Conservation (phyloP, 805 yeast species). For the Candida succiphila region DNA sequence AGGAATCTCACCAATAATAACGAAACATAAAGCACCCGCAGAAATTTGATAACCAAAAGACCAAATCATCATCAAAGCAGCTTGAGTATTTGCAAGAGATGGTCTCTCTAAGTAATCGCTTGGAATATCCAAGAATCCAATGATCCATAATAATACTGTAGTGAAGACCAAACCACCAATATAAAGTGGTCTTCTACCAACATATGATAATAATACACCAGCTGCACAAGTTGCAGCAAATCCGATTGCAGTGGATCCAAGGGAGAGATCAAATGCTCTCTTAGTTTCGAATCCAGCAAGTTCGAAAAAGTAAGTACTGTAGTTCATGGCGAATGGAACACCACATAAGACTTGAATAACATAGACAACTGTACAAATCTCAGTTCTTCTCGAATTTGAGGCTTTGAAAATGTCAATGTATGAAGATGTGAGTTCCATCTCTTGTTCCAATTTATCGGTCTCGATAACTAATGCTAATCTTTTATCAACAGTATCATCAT, state of each 20-base stretch:
- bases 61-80: slow-evolving; percentile 7
- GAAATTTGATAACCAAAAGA: slow-evolving; percentile 22
- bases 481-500: slow-evolving; percentile 3
- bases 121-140: slow-evolving; percentile 6
- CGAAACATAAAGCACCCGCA: slow-evolving; percentile 30
- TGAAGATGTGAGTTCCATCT: slow-evolving; percentile 5
- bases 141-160: slow-evolving; percentile 3
- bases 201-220: slow-evolving; percentile 27
- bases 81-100: slow-evolving; percentile 5
- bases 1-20: slow-evolving; percentile 30
- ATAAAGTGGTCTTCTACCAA: slow-evolving; percentile 26
- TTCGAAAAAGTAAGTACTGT: slow-evolving; percentile 34
- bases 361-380: slow-evolving; percentile 25
- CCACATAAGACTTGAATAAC: slow-evolving; percentile 52
- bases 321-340: slow-evolving; percentile 45
- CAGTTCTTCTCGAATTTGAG: slow-evolving; percentile 39
- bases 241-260: slow-evolving; percentile 24
- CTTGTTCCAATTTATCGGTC: slow-evolving; percentile 7
- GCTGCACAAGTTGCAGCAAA: slow-evolving; percentile 21
- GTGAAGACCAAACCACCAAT: slow-evolving; percentile 1
- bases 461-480: slow-evolving; percentile 4
- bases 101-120: slow-evolving; percentile 1
- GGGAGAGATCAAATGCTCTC: slow-evolving; percentile 11
- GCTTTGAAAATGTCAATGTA: slow-evolving; percentile 38
- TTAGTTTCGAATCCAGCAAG: slow-evolving; percentile 8